Conservation (phyloP, 2,329 filamentous ascomycete species). For the Cadophora gregata region DNA sequence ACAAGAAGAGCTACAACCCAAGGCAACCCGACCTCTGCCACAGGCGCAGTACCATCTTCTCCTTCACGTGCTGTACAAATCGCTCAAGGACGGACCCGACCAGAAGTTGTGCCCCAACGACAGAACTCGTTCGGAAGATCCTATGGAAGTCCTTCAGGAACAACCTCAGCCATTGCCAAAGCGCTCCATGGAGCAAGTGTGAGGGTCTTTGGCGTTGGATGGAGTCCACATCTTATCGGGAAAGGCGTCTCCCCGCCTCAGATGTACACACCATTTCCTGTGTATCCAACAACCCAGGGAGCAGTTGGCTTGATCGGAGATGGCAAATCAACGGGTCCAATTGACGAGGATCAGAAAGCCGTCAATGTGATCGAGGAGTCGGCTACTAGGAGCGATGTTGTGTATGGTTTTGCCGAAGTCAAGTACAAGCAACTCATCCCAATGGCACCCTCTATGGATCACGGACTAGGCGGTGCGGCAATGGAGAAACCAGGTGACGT, state of each 20-base stretch:
- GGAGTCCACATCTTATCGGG: conserved; percentile 63
- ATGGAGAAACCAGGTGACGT: conserved; percentile 59
- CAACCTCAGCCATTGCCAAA: conserved; percentile 85
- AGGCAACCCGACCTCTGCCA: conserved; percentile 69
- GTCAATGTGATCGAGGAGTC: conserved; percentile 88
- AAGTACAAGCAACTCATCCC: conserved; percentile 98
- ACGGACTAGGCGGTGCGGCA: conserved; percentile 69
- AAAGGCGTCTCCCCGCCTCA: conserved; percentile 76
- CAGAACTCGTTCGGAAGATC: conserved; percentile 76
- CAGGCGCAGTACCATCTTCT: conserved; percentile 71
- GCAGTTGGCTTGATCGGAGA: conserved; percentile 70
- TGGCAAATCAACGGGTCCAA: conserved; percentile 61
- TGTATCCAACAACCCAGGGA: conserved; percentile 74
- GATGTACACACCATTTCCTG: conserved; percentile 81
- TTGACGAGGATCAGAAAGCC: conserved; percentile 81
- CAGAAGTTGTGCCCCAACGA: conserved; percentile 69
- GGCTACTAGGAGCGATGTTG: conserved; percentile 91
- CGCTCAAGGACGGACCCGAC: conserved; percentile 66
- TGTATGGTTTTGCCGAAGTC: conserved; percentile 97
- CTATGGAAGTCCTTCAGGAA: conserved; percentile 76
- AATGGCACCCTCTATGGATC: conserved; percentile 77
- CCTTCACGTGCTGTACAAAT: conserved; percentile 77
- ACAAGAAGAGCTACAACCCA: conserved; percentile 80
- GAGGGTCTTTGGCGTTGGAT: conserved; percentile 73
- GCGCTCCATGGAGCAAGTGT: conserved; percentile 91